These are phyloP conservation scores for Brassica juncea DNA, from an alignment of 345 rosid genomes.

Conservation along the genomic window DNA sequence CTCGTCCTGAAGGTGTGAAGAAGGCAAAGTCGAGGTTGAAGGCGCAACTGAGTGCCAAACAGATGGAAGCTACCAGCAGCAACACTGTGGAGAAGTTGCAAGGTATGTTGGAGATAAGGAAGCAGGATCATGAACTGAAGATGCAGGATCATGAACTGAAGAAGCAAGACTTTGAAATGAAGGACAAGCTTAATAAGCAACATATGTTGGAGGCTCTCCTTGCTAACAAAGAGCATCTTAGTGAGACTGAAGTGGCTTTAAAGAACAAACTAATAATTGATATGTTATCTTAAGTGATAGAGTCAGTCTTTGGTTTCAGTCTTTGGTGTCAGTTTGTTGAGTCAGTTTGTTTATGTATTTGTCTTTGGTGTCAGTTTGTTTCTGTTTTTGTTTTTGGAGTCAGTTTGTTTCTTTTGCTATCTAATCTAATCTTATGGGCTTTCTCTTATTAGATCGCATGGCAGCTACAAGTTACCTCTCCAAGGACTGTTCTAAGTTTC, in stretches of 20 bases:
- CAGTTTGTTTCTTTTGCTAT: too few species aligned
- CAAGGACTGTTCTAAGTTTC: slow-evolving; percentile 28
- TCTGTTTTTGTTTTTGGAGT: too few species aligned
- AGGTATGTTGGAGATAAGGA: background rate
- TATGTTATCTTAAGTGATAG: too few species aligned
- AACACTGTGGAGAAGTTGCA: background rate
- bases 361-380: too few species aligned
- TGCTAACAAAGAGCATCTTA: too few species aligned
- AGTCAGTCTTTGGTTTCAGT: too few species aligned
- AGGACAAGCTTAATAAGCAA: background rate
- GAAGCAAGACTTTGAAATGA: background rate
- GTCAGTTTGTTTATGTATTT: too few species aligned
- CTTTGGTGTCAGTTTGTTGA: too few species aligned
- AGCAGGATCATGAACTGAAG: background rate
- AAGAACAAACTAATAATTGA: too few species aligned
- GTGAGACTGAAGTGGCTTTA: too few species aligned
- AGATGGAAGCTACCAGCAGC: background rate
- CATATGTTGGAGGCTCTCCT: too few species aligned
- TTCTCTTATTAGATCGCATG: slow-evolving; percentile 22
- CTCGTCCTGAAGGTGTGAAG: background rate
- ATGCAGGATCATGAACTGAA: background rate
- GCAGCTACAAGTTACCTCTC: slow-evolving; percentile 27
- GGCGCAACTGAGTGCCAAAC: background rate
- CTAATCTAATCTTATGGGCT: background rate
- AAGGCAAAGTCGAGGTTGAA: background rate